Conservation (phyloP, 1,284 basidiomycete species). For the Trichosporon ovoides region DNA sequence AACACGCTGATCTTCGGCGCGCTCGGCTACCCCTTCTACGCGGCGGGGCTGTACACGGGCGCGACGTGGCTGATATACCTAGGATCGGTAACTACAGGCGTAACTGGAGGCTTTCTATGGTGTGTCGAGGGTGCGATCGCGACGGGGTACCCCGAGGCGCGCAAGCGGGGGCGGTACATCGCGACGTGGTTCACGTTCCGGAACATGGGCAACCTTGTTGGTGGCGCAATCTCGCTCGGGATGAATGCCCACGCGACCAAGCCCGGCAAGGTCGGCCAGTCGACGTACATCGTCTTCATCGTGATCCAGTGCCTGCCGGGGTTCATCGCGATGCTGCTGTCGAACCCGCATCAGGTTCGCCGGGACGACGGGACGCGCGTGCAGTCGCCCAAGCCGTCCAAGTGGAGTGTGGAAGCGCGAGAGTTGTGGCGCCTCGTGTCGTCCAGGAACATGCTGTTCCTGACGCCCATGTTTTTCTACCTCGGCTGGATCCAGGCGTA, state of each 20-base stretch:
- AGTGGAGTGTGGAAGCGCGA: conserved; percentile 17
- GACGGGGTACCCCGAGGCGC: conserved; percentile 8
- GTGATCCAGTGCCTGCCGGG: conserved; percentile 30
- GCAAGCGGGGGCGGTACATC: conserved; percentile 21
- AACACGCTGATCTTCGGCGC: conserved; percentile 36
- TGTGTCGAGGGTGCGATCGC: conserved; percentile 12
- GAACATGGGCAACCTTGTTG: conserved; percentile 32
- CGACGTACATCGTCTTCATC: conserved; percentile 36
- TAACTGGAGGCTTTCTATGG: conserved; percentile 41
- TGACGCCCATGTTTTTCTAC: conserved; percentile 26
- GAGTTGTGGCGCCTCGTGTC: conserved; percentile 14
- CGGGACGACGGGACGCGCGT: conserved; percentile 30
- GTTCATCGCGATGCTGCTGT: conserved; percentile 21
- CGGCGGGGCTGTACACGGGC: conserved; percentile 35
- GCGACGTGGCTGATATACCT: conserved; percentile 34
- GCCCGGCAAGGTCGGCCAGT: conserved; percentile 23
- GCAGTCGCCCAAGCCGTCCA: conserved; percentile 5
- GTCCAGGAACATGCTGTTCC: conserved; percentile 18
- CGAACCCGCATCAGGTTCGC: conserved; percentile 29
- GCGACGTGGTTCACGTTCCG: conserved; percentile 35
- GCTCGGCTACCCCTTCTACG: conserved; percentile 35
- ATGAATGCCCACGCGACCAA: conserved; percentile 18
- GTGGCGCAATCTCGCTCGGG: conserved; percentile 27
- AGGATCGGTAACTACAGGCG: conserved; percentile 31
- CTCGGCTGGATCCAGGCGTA: conserved; percentile 21